Conservation (phyloP, 768 basidiomycete genomes). For the Tulasnella sp. region DNA sequence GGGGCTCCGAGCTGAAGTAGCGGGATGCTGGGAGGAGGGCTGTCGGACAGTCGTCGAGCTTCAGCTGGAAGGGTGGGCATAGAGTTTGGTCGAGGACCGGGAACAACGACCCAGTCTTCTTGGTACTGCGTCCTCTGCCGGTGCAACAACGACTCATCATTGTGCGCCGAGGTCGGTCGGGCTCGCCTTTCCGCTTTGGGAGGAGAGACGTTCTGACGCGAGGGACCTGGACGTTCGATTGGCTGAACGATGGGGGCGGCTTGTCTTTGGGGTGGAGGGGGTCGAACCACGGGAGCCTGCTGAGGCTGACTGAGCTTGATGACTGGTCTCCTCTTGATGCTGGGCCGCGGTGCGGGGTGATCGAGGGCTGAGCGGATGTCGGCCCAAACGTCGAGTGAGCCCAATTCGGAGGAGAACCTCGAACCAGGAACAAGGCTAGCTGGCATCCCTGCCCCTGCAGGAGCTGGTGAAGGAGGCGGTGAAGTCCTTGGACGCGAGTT, state of each 20-base stretch:
- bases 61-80: neutral
- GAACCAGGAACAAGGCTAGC: neutral
- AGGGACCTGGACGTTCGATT: neutral
- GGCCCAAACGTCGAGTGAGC: neutral
- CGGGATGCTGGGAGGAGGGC: neutral
- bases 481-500: neutral
- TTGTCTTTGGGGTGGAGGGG: neutral
- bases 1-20: neutral
- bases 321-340: neutral
- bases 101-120: neutral
- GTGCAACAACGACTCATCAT: neutral
- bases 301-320: neutral
- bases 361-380: neutral
- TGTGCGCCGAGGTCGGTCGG: neutral
- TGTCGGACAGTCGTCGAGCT: neutral
- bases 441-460: neutral
- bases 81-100: neutral
- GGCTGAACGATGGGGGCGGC: neutral
- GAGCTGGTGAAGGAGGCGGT: neutral
- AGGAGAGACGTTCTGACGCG: neutral
- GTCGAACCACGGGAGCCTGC: neutral
- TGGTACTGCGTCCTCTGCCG: neutral
- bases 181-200: neutral
- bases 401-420: neutral
- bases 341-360: neutral